These are phyloP conservation scores for Hymenoscyphus albidus DNA, from an alignment of 2,329 filamentous ascomycete species.

Conservation along the genomic window DNA sequence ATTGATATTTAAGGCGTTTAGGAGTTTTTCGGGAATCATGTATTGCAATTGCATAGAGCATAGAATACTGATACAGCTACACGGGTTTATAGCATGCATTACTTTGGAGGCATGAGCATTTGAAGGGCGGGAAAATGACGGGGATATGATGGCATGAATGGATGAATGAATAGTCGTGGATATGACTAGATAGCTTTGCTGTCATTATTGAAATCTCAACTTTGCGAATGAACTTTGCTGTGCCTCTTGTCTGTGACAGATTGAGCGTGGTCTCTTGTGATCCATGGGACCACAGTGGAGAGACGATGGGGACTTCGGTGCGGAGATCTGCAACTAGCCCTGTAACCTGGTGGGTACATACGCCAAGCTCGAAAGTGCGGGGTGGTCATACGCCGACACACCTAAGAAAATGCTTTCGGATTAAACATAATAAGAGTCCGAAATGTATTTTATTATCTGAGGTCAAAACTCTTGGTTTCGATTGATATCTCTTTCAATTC, in stretches of 20 bases:
- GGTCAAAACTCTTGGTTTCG: neutral
- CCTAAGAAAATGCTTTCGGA: too few relatives aligned
- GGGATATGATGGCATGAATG: too few relatives aligned
- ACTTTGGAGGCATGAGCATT: neutral
- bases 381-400: neutral
- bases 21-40: constrained; percentile 14
- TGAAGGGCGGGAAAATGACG: neutral
- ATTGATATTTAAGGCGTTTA: constrained; percentile 65
- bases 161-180: constrained; percentile 5
- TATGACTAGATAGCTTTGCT: constrained; percentile 15
- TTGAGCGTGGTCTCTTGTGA: neutral
- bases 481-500: neutral
- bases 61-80: constrained; percentile 16
- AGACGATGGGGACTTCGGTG: neutral
- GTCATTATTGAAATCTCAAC: constrained; percentile 10
- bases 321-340: neutral
- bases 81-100: constrained; percentile 8
- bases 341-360: neutral
- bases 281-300: neutral
- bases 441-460: neutral
- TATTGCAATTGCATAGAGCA: constrained; percentile 13
- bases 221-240: neutral
- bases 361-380: neutral
- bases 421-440: neutral
- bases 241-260: neutral